Base-by-base conservation (phyloP, 805 yeast species). In the Tetrapisispora arboricola region DNA sequence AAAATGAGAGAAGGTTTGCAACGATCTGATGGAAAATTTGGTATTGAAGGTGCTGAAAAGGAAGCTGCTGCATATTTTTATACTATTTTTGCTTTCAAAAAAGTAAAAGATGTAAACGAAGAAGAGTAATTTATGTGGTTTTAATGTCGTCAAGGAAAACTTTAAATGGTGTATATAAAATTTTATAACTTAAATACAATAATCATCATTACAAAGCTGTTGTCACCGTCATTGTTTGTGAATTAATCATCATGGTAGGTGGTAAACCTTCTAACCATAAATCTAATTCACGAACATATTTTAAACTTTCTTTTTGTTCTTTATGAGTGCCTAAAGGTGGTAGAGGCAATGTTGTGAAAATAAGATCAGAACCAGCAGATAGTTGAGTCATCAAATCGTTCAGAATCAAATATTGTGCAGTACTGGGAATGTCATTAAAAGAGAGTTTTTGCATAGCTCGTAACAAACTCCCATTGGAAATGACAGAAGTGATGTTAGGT, bases 151-250 rank as follows among this genome's bases (percentile, higher is more conserved):
- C n/a, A n/a, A n/a, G n/a, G n/a, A n/a, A n/a, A n/a, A n/a, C n/a
- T n/a, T n/a, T 17, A 30, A 17, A 30, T 17, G 4, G 4, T 25
- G 27, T 25, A 25, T 5, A 6, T 25, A 25, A 25, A n/a, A n/a
- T n/a, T n/a, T n/a, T n/a, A n/a, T n/a, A n/a, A n/a, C n/a, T n/a
- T n/a, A n/a, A n/a, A n/a, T n/a, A n/a, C n/a, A n/a, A n/a, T n/a
- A n/a, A n/a, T n/a, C n/a, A n/a, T n/a, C n/a, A n/a, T n/a, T 64
- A 88, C 46, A 90, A 66, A 26, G 95, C 92, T 6, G 96, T 88
- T 0, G 98, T 90, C 2, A 90, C 98, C 0, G 98, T 92, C 70
- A 92, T 87, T 0, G 95, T 82, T 64, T 86, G 94, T 0, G 96
- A 85, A 55, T 92, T 90, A 41, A 92, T 71, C 46, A 92, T 61